phyloP scores from a whole-genome alignment of 176 grass and related monocot species.

The Areca catechu region DNA sequence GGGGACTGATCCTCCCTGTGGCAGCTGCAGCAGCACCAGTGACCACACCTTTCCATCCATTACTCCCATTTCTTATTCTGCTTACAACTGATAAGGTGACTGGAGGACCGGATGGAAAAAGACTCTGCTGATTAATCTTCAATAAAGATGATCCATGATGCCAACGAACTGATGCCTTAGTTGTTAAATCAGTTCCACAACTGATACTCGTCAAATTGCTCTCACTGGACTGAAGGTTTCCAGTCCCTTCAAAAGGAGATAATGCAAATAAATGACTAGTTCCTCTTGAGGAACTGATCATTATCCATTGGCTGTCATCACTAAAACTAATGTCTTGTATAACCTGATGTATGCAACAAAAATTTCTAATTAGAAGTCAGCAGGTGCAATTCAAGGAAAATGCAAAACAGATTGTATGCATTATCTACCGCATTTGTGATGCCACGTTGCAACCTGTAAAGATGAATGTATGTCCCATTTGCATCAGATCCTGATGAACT shows the following conservation, averaged over 20 bases:
- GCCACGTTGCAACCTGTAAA: conserved; percentile 88
- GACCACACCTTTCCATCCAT: conserved; percentile 61
- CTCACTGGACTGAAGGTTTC: conserved; percentile 44
- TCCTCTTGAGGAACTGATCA: conserved; percentile 92
- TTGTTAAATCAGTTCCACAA: conserved; percentile 29
- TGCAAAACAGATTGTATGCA: conserved; percentile 8
- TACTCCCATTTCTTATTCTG: conserved; percentile 83
- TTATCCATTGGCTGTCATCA: conserved; percentile 95
- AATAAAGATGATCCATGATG: conserved; percentile 35
- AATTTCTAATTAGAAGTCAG: conserved; percentile 16
- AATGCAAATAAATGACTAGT: conserved; percentile 87
- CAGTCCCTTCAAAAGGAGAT: conserved; percentile 49
- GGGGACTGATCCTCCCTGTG: conserved; percentile 48
- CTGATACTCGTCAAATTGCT: conserved; percentile 32
- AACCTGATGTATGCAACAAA: conserved; percentile 41
- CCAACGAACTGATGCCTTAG: conserved; percentile 27
- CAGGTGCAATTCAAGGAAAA: conserved; percentile 8
- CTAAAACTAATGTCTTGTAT: conserved; percentile 99
- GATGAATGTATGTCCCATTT: conserved; percentile 62
- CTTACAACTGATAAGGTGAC: conserved; percentile 74
- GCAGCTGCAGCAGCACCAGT: conserved; percentile 63
- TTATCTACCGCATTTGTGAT: conserved; percentile 79
- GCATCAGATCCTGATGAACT: conserved; percentile 43
- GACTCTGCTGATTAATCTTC: conserved; percentile 50
- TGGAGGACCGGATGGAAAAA: conserved; percentile 42